These are phyloP conservation scores for Naematelia encephala DNA, from an alignment of 768 basidiomycete genomes.

Conservation along the genomic window DNA sequence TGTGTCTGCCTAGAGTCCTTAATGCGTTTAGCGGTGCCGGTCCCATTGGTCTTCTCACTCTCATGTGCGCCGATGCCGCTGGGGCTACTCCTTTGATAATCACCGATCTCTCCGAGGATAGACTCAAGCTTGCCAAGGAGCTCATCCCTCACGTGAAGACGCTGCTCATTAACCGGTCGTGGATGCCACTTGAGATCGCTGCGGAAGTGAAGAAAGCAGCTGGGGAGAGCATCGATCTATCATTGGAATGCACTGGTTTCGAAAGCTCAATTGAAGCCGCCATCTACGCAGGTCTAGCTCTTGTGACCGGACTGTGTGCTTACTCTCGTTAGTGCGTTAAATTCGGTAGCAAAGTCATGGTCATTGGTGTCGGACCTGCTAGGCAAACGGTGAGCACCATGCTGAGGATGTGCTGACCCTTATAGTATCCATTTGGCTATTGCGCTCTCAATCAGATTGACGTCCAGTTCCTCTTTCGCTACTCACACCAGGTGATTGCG, in stretches of 20 bases:
- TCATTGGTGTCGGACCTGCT: conserved; percentile 53
- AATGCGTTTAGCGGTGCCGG: conserved; percentile 50
- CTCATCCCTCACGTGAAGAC: conserved; percentile 51
- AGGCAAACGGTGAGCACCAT: conserved; percentile 42
- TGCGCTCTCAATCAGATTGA: conserved; percentile 52
- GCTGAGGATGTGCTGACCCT: neutral
- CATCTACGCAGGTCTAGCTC: conserved; percentile 46
- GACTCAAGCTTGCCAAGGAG: conserved; percentile 52
- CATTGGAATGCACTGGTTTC: conserved; percentile 54
- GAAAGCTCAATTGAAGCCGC: conserved; percentile 51
- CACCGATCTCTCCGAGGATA: conserved; percentile 51
- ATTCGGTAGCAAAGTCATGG: conserved; percentile 52
- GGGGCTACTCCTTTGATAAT: conserved; percentile 53
- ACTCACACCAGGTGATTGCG: conserved; percentile 48
- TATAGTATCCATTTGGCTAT: conserved; percentile 51
- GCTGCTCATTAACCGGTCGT: conserved; percentile 43
- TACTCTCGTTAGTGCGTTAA: conserved; percentile 38
- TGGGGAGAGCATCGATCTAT: conserved; percentile 43
- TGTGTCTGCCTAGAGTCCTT: no score
- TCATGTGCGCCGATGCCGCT: conserved; percentile 51
- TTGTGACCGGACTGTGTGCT: no score
- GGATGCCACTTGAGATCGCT: no score
- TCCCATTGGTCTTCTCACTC: conserved; percentile 53
- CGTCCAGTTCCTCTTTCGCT: conserved; percentile 53
- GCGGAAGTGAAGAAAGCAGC: no score